Evolutionary conservation across 371 early-diverging fungal genomes (phyloP).

Genomic region (Cokeromyces recurvatus): DNA sequence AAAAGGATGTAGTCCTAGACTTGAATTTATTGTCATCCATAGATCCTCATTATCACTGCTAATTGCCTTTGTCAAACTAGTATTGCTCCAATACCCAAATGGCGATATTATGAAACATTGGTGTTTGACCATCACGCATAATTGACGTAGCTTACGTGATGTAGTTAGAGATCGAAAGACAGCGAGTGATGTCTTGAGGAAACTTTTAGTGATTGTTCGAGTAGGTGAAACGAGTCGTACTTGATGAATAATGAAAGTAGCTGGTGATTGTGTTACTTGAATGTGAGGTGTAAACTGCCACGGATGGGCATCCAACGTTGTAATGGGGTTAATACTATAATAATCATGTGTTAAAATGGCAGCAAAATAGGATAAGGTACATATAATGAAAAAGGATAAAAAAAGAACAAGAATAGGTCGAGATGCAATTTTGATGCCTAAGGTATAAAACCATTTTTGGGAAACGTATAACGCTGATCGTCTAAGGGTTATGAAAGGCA

Average conservation of each 20-base stretch:
- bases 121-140: too few relatives aligned
- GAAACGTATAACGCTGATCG: constrained; percentile 8
- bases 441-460: constrained; percentile 49
- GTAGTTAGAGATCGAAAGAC: too few relatives aligned
- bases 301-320: constrained; percentile 25
- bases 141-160: too few relatives aligned
- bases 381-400: constrained; percentile 45
- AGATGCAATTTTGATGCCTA: constrained; percentile 58
- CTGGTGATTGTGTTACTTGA: too few relatives aligned
- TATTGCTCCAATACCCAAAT: too few relatives aligned
- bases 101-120: too few relatives aligned
- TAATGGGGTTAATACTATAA: neutral
- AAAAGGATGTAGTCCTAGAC: constrained; percentile 43
- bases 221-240: constrained; percentile 20
- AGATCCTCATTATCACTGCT: too few relatives aligned
- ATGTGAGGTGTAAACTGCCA: constrained; percentile 25
- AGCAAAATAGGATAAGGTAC: constrained; percentile 54
- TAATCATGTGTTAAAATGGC: too few relatives aligned
- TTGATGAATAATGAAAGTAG: constrained; percentile 33
- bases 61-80: too few relatives aligned
- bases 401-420: constrained; percentile 45
- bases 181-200: too few relatives aligned
- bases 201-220: too few relatives aligned
- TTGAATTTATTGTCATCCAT: too few relatives aligned
- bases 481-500: constrained; percentile 25